These are phyloP conservation scores for Magnusiomyces sp. DNA, from an alignment of 1,139 yeast species.

Conservation along the genomic window DNA sequence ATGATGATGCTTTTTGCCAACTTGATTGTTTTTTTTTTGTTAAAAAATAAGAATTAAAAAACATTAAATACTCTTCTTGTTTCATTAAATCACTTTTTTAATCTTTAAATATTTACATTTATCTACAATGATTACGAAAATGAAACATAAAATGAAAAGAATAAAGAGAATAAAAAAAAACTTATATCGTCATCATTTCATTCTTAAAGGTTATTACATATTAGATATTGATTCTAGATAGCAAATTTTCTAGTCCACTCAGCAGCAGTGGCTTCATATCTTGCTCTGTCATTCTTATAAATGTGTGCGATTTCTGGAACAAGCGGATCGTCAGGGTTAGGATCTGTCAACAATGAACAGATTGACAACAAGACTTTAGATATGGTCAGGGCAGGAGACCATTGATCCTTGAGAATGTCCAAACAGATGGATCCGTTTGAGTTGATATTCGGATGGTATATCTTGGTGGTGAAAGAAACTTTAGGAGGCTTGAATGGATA, in stretches of 20 bases:
- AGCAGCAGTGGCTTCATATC: slow-evolving; percentile 94
- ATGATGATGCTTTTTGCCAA: no score
- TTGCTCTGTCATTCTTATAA: slow-evolving; percentile 88
- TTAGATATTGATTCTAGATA: slow-evolving; percentile 41
- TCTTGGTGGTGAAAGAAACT: slow-evolving; percentile 82
- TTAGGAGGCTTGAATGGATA: slow-evolving; percentile 93
- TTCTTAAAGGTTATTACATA: not conserved
- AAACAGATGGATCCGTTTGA: slow-evolving; percentile 81
- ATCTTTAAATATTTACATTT: not conserved
- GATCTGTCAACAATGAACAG: slow-evolving; percentile 88
- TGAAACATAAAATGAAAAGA: not conserved
- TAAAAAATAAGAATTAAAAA: not conserved
- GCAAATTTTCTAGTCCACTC: slow-evolving; percentile 99
- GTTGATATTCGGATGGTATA: slow-evolving; percentile 87
- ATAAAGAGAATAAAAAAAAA: no score
- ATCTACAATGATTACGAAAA: not conserved
- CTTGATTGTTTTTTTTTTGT: no score
- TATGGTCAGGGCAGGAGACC: slow-evolving; percentile 88
- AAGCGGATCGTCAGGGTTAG: slow-evolving; percentile 97
- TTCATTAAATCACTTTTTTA: not conserved
- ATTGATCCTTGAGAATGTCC: slow-evolving; percentile 78
- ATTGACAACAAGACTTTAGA: slow-evolving; percentile 83
- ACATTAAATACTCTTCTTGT: not conserved
- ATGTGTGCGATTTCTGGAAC: slow-evolving; percentile 98
- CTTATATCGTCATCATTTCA: no score